Conservation (phyloP, 768 basidiomycete genomes). For the Gloeopeniophorella convolvens region DNA sequence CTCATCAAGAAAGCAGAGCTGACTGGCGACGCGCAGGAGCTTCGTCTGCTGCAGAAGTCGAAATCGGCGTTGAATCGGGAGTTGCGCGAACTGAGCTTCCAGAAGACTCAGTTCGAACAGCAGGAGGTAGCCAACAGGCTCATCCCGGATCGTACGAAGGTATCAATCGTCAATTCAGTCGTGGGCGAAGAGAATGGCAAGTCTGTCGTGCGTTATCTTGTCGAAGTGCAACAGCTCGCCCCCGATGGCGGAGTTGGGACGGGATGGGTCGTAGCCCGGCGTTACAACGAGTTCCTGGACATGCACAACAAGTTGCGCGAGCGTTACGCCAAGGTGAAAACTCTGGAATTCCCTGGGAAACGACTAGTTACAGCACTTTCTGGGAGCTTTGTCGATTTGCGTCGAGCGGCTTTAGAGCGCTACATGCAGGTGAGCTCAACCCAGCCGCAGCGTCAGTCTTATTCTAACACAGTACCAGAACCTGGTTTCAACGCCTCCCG, state of each 20-base stretch:
- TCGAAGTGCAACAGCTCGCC: conserved; percentile 88
- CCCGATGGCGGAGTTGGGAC: conserved; percentile 70
- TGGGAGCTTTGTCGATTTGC: conserved; percentile 78
- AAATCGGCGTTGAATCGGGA: conserved; percentile 78
- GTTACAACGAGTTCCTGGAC: conserved; percentile 92
- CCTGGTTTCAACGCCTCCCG: conserved; percentile 62
- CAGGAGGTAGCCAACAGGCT: conserved; percentile 90
- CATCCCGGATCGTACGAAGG: conserved; percentile 73
- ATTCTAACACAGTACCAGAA: conserved; percentile 37
- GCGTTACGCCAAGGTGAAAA: conserved; percentile 54
- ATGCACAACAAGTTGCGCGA: conserved; percentile 86
- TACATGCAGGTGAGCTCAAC: conserved; percentile 71
- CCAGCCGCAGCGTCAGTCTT: neutral
- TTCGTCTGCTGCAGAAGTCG: conserved; percentile 74
- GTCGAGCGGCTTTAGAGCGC: conserved; percentile 74
- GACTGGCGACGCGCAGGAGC: conserved; percentile 83
- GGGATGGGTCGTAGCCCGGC: conserved; percentile 88
- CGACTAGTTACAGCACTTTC: conserved; percentile 85
- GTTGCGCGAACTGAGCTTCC: conserved; percentile 77
- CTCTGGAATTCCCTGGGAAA: conserved; percentile 89
- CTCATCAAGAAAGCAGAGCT: conserved; percentile 93
- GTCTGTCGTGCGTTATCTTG: conserved; percentile 84
- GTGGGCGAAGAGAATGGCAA: conserved; percentile 81
- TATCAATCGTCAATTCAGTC: conserved; percentile 81
- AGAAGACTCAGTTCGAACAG: conserved; percentile 88